Evolutionary conservation across 306 rosid genomes (phyloP), one percentile per base, ranked within the genome.

Genomic region (Cucumis cinereus): DNA sequence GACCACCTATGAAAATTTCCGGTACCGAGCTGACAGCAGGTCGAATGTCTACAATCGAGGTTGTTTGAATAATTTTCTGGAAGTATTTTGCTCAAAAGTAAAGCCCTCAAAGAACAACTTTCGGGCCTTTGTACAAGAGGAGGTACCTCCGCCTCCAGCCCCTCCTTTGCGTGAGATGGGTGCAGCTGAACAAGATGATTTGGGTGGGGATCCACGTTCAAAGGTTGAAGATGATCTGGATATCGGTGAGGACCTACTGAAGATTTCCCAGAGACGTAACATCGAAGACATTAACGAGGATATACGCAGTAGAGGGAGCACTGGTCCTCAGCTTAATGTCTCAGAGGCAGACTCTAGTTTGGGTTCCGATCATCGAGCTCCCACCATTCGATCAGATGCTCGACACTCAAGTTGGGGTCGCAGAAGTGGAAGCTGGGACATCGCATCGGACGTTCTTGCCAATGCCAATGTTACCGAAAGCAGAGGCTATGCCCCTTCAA

Each of bases 1-100:
- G 98, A 93, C 98, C 12, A 93, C 98, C 58, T 89, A 91, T 73
- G 98, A 93, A 77, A 93, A 93, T 79, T 93, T 89, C 85, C 87
- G 98, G 80, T 86, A 88, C 83, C 90, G 91, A 89, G 93, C 90
- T 41, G 98, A 93, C 69, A 83, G 78, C 82, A 88, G 98, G 91
- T 66, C 66, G 56, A 93, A 88, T 75, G 93, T 85, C 75, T 88
- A 82, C 81, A 83, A 91, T 69, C 88, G 77, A 55, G 98, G 97
- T 17, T 91, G 98, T 80, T 43, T 87, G 70, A 85, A 83, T 75
- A 93, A 93, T 83, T 93, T 93, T 84, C 85, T 85, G 4, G 98
- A 93, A 90, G 90, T 91, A 81, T 93, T 93, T 74, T 93, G 97
- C 82, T 84, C 96, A 17, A 85, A 89, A 82, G 83, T 84, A 75